These are phyloP conservation scores for Phytophthora aleatoria DNA, from an alignment of 352 stramenopile genomes.

Conservation along the genomic window DNA sequence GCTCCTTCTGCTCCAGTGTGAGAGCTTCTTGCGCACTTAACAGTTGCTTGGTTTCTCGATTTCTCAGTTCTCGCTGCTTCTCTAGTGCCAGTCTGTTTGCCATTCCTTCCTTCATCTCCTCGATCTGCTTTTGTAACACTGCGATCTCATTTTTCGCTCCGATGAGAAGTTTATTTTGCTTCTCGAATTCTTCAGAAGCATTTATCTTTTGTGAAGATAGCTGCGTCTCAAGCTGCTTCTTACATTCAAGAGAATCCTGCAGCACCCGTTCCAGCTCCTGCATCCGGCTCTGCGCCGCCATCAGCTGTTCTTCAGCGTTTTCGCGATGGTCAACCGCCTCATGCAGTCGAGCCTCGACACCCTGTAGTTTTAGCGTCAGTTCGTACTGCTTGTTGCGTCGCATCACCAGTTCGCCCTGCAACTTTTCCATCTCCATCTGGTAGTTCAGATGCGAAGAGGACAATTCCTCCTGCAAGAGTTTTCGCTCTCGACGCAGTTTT, in stretches of 20 bases:
- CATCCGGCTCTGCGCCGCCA: slow-evolving; percentile 57
- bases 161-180: slow-evolving; percentile 17
- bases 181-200: background rate
- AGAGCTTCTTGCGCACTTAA: slow-evolving; percentile 42
- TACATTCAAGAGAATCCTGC: slow-evolving; percentile 57
- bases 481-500: slow-evolving; percentile 59
- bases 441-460: slow-evolving; percentile 43
- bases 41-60: slow-evolving; percentile 44
- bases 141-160: slow-evolving; percentile 38
- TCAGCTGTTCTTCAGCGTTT: slow-evolving; percentile 48
- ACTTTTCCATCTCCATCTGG: slow-evolving; percentile 67
- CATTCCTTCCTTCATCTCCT: slow-evolving; percentile 50
- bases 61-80: slow-evolving; percentile 48
- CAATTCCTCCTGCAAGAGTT: slow-evolving; percentile 53
- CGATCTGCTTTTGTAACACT: slow-evolving; percentile 46
- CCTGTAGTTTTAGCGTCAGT: slow-evolving; percentile 71
- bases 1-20: slow-evolving; percentile 54
- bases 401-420: slow-evolving; percentile 74
- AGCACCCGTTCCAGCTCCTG: slow-evolving; percentile 65
- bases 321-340: slow-evolving; percentile 41
- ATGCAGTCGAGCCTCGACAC: slow-evolving; percentile 59
- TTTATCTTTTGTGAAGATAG: slow-evolving; percentile 23
- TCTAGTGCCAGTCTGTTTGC: slow-evolving; percentile 32
- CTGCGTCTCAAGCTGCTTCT: slow-evolving; percentile 52
- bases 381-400: slow-evolving; percentile 82